Evolutionary conservation across 2,329 filamentous ascomycete species (phyloP).

Genomic region (Penicillium italicum): DNA sequence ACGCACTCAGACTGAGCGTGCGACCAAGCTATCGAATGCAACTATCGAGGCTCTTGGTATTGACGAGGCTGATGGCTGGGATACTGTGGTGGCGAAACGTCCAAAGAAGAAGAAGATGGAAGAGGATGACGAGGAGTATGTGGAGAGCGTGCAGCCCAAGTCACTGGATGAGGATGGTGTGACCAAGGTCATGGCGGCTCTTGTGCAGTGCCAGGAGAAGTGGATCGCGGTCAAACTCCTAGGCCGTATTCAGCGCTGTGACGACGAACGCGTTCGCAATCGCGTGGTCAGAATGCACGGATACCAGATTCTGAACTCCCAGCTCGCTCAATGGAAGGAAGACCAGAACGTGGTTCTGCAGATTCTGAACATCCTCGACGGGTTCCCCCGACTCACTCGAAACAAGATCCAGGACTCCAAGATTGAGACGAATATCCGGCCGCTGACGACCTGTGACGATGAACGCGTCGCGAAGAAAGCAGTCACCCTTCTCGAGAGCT

Average conservation of each 20-base stretch:
- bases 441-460: conserved; percentile 64
- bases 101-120: conserved; percentile 86
- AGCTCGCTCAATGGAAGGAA: conserved; percentile 78
- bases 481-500: conserved; percentile 69
- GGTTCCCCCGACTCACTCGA: conserved; percentile 82
- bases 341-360: conserved; percentile 87
- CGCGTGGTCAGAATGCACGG: conserved; percentile 94
- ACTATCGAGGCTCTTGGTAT: conserved; percentile 95
- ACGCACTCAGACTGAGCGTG: conserved; percentile 94
- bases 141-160: conserved; percentile 79
- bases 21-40: conserved; percentile 82
- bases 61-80: conserved; percentile 88
- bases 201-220: conserved; percentile 98
- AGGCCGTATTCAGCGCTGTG: conserved; percentile 77
- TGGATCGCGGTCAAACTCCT: conserved; percentile 98
- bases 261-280: conserved; percentile 82
- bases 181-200: conserved; percentile 89
- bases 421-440: conserved; percentile 77
- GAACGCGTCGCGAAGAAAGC: conserved; percentile 71
- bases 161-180: conserved; percentile 77
- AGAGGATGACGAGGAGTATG: conserved; percentile 93
- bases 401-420: conserved; percentile 98
- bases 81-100: conserved; percentile 82
- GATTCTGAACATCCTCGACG: conserved; percentile 82
- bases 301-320: conserved; percentile 88